Base-by-base conservation (phyloP, 2,329 filamentous ascomycete species). In the Penicillium rolfsii region DNA sequence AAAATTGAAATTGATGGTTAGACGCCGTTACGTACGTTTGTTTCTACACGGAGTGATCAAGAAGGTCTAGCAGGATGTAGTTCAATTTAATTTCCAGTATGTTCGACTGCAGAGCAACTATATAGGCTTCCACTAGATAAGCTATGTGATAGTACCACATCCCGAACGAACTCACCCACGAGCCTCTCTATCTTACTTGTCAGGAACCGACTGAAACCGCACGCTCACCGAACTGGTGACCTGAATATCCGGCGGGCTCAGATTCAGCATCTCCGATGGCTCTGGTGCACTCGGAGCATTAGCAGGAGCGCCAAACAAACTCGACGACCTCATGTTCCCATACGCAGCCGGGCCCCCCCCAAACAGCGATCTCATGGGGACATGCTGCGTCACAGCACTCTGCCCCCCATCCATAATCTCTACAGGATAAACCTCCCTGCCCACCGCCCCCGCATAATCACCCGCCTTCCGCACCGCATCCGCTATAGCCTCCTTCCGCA, bases 401-500 rank as follows among this genome's bases (percentile, higher is more conserved):
- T 33, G 35, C 7, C 48, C 53, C n/a, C n/a, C 26, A 48, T 57
- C 59, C 24, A 43, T 58, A 35, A 71, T 60, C 30, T 69, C 56
- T 16, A 67, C 63, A 7, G 60, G 48, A 19, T 46, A 52, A 1
- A 69, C 67, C 14, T 65, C 43, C 14, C 67, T 52, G 6, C 60
- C 65, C 19, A 73, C 59, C 14, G 66, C 65, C 1, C 63, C 54
- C 0, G 68, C 67, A 49, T 68, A 70, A 24, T 67, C 66, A 8
- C 65, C 52, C 0, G 71, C 71, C 41, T 71, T 68, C 8, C 58
- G 12, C 11, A 74, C 62, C 4, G 71, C 71, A 35, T 73, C 63
- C 2, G 55, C 59, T 24, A 74, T 54, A 8, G 71, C 70, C 59
- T 60, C 35, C 45, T 65, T 65, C 14, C 69, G 65, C 14, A 64